Conservation (phyloP, 768 basidiomycete genomes). For the Mycena albidolilacea region DNA sequence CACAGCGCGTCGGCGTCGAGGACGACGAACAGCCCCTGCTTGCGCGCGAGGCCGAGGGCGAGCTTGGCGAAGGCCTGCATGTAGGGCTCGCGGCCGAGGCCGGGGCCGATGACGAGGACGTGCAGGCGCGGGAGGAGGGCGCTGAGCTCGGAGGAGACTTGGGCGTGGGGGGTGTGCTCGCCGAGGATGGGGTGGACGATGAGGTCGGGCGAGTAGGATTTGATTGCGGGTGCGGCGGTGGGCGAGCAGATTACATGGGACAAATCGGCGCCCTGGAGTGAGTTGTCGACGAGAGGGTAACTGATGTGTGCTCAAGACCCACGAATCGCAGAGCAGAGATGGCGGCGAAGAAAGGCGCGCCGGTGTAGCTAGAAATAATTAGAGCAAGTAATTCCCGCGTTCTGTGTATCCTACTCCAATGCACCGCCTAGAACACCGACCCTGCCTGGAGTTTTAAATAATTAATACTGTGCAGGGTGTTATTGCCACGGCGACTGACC, state of each 20-base stretch:
- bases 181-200: constrained; percentile 96
- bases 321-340: constrained; percentile 92
- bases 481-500: constrained; percentile 59
- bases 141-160: constrained; percentile 67
- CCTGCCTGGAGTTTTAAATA: constrained; percentile 82
- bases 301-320: constrained; percentile 41
- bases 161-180: constrained; percentile 71
- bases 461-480: constrained; percentile 15
- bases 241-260: constrained; percentile 99
- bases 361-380: constrained; percentile 80
- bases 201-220: constrained; percentile 96
- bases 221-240: constrained; percentile 92
- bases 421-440: constrained; percentile 96
- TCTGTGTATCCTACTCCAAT: constrained; percentile 76
- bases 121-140: constrained; percentile 89
- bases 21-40: constrained; percentile 88
- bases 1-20: constrained; percentile 95
- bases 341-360: constrained; percentile 96
- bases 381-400: constrained; percentile 4
- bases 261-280: constrained; percentile 85
- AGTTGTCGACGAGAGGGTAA: constrained; percentile 3
- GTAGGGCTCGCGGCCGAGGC: constrained; percentile 90
- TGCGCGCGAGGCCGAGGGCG: constrained; percentile 82
- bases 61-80: constrained; percentile 89
- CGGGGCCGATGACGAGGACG: constrained; percentile 94